Conservation (phyloP, 2,329 filamentous ascomycete species). For the Rugonectria rugulosa region DNA sequence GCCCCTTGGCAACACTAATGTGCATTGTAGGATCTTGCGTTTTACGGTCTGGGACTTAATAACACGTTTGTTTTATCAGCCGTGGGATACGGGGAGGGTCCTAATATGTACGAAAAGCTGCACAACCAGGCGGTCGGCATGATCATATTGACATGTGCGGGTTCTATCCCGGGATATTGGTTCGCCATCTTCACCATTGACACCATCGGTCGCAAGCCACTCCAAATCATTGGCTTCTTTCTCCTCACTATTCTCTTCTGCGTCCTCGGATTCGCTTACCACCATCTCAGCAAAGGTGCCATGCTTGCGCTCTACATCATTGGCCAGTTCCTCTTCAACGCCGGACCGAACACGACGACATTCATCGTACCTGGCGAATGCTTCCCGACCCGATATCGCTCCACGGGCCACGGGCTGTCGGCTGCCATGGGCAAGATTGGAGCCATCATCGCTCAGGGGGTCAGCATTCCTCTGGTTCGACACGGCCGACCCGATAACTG, state of each 20-base stretch:
- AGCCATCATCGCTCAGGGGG: constrained; percentile 71
- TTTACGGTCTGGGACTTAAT: constrained; percentile 78
- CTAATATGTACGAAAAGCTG: constrained; percentile 71
- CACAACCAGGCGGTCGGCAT: constrained; percentile 79
- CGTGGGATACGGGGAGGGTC: constrained; percentile 73
- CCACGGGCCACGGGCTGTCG: constrained; percentile 69
- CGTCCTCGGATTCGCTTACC: constrained; percentile 67
- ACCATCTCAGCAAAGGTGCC: constrained; percentile 54
- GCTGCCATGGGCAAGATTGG: constrained; percentile 74
- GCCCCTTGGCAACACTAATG: constrained; percentile 15
- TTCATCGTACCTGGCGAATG: constrained; percentile 72
- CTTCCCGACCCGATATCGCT: constrained; percentile 69
- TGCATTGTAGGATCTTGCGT: constrained; percentile 64
- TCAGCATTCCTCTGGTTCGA: constrained; percentile 68
- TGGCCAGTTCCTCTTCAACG: constrained; percentile 73
- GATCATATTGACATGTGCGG: constrained; percentile 78
- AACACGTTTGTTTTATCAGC: constrained; percentile 74
- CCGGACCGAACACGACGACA: constrained; percentile 71
- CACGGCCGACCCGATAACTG: constrained; percentile 61
- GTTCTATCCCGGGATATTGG: constrained; percentile 83
- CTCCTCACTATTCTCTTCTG: constrained; percentile 69
- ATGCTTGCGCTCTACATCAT: constrained; percentile 69
- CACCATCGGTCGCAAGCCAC: constrained; percentile 77
- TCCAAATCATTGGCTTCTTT: constrained; percentile 71
- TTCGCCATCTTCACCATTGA: constrained; percentile 77